Evolutionary conservation across 1,139 yeast species (phyloP).

Genomic region (Candida glucosophila): DNA sequence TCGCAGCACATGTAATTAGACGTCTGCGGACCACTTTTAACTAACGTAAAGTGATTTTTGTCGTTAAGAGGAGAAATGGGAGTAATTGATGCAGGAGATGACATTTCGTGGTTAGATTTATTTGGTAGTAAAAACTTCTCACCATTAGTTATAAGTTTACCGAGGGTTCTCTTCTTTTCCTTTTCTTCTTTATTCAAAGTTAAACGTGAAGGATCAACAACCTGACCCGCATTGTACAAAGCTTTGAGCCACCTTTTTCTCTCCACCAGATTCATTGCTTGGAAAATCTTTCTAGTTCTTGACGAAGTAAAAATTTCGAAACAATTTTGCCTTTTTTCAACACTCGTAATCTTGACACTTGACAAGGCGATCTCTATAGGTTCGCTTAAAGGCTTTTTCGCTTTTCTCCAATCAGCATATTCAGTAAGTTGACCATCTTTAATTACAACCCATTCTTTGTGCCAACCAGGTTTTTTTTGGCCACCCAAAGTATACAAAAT

Average conservation of each 20-base stretch:
- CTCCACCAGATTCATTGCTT: conserved; percentile 66
- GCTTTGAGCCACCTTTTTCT: conserved; percentile 63
- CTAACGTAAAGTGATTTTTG: conserved; percentile 30
- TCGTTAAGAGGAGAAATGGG: conserved; percentile 16
- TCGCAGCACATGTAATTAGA: conserved; percentile 69
- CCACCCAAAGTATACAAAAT: conserved; percentile 64
- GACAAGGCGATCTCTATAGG: conserved; percentile 74
- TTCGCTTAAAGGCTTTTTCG: conserved; percentile 50
- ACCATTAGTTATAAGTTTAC: conserved; percentile 5
- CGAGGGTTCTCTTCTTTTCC: conserved; percentile 6
- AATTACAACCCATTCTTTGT: conserved; percentile 80
- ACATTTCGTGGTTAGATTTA: conserved; percentile 5
- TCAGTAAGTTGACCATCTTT: conserved; percentile 61
- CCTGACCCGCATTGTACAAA: conserved; percentile 41
- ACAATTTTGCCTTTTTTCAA: conserved; percentile 48
- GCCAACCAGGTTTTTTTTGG: conserved; percentile 78
- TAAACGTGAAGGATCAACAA: conserved; percentile 23
- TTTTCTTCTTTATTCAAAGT: conserved; percentile 2
- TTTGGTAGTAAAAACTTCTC: too few species aligned
- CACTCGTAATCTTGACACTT: conserved; percentile 45
- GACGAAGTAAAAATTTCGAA: conserved; percentile 71
- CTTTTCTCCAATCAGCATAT: conserved; percentile 77
- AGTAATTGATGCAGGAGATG: conserved; percentile 28
- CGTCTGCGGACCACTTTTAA: conserved; percentile 38
- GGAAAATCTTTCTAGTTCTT: conserved; percentile 66